These are phyloP conservation scores for Xylaria bambusicola DNA, from an alignment of 495 filamentous ascomycete species.

Conservation along the genomic window DNA sequence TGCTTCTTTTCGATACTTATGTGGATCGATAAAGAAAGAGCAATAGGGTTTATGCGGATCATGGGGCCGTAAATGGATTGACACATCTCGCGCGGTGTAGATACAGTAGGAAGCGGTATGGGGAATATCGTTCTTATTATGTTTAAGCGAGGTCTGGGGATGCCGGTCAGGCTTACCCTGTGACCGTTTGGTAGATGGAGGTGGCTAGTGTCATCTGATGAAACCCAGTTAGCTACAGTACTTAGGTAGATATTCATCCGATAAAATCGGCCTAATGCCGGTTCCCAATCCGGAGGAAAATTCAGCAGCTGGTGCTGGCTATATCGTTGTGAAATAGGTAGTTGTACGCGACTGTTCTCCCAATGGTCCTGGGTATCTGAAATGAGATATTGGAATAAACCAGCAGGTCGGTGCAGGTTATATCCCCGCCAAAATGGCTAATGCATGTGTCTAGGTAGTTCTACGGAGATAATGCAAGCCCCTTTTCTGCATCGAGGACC, in stretches of 20 bases:
- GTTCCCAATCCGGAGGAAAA: too few relatives aligned
- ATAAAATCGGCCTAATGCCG: too few relatives aligned
- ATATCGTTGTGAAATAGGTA: too few relatives aligned
- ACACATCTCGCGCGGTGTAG: background rate
- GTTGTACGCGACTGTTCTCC: too few relatives aligned
- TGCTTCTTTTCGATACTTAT: constrained; percentile 1
- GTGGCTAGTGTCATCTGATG: too few relatives aligned
- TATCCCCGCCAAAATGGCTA: background rate
- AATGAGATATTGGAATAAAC: background rate
- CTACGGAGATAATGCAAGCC: background rate
- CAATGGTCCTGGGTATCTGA: background rate
- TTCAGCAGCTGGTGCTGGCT: too few relatives aligned
- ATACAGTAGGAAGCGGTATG: background rate
- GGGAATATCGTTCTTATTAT: background rate
- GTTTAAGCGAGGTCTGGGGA: constrained; percentile 7
- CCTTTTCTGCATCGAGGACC: background rate
- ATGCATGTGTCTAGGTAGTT: background rate
- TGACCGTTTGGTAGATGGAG: background rate
- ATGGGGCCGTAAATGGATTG: constrained; percentile 2
- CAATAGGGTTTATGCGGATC: constrained; percentile 5
- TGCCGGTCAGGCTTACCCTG: background rate
- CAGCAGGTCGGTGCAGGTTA: background rate
- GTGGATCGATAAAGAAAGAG: background rate
- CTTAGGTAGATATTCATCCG: too few relatives aligned
- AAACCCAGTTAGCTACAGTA: too few relatives aligned